Evolutionary conservation across 140 eudicot species (phyloP).

Genomic region (Cichorium intybus): DNA sequence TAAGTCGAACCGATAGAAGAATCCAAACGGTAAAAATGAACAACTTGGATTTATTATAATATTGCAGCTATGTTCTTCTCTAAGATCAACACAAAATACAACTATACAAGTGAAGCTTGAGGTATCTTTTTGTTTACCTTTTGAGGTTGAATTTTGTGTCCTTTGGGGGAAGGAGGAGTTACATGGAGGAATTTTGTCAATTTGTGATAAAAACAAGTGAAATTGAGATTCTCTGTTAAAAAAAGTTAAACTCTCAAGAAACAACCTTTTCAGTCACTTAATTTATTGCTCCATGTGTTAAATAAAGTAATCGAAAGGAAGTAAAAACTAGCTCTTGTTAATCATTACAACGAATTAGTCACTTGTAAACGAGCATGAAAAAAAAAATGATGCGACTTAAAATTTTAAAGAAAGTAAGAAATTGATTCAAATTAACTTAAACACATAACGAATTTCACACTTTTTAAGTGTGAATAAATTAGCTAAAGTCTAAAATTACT

Average conservation of each 20-base stretch:
- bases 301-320: background rate
- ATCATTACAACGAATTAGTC: too few species aligned
- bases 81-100: background rate
- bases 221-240: conserved; percentile 16
- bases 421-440: too few species aligned
- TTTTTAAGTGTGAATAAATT: too few species aligned
- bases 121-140: background rate
- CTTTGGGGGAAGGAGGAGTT: conserved; percentile 20
- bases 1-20: background rate
- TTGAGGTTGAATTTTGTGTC: background rate
- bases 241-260: conserved; percentile 6
- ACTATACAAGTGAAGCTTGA: background rate
- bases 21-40: background rate
- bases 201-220: conserved; percentile 12
- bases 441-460: too few species aligned
- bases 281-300: conserved; percentile 7
- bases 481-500: too few species aligned
- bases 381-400: too few species aligned
- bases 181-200: conserved; percentile 2
- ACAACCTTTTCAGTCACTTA: background rate
- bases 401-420: too few species aligned
- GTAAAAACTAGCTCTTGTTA: background rate
- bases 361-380: too few species aligned
- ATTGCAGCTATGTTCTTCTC: background rate
- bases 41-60: background rate